A percentile compares a stretch with the other conserved stretches of the same genome.
These are phyloP conservation scores for Ophiobolus disseminans DNA, from an alignment of 2,329 filamentous ascomycete species.

Conservation along the genomic window DNA sequence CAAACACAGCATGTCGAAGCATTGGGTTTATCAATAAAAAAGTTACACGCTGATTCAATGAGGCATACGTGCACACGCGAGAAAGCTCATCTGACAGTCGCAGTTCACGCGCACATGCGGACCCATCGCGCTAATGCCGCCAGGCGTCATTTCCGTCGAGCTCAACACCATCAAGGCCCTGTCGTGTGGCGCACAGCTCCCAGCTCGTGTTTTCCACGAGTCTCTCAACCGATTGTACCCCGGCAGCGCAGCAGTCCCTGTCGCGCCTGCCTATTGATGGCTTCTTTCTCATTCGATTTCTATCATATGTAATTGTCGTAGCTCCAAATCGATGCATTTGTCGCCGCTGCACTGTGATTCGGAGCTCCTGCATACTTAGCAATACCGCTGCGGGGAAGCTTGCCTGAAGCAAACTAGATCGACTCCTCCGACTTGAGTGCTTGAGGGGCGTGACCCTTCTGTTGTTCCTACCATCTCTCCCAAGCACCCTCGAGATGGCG, in stretches of 20 bases:
- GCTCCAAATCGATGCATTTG: neutral
- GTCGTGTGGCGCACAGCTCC: slow-evolving; percentile 21
- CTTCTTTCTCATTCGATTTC: neutral
- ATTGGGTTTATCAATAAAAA: too few relatives aligned
- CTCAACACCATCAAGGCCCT: slow-evolving; percentile 5
- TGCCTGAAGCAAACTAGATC: slow-evolving; percentile 18
- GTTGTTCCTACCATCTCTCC: slow-evolving; percentile 5
- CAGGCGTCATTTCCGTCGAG: neutral
- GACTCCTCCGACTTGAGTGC: slow-evolving; percentile 7
- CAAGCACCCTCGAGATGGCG: slow-evolving; percentile 37
- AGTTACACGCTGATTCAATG: too few relatives aligned
- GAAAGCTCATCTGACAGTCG: too few relatives aligned
- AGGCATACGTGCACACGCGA: too few relatives aligned
- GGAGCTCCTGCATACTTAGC: slow-evolving; percentile 24
- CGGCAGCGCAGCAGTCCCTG: slow-evolving; percentile 1
- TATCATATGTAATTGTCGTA: neutral
- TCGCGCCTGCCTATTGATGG: neutral
- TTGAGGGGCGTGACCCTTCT: neutral
- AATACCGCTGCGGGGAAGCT: slow-evolving; percentile 37
- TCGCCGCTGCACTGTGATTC: neutral
- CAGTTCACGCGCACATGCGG: too few relatives aligned
- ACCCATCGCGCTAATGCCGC: too few relatives aligned
- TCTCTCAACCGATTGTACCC: slow-evolving; percentile 22
- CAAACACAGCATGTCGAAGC: too few relatives aligned
- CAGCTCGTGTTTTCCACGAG: slow-evolving; percentile 10